Evolutionary conservation across 805 yeast species (phyloP).

Genomic region (Wickerhamomyces subpelliculosus): DNA sequence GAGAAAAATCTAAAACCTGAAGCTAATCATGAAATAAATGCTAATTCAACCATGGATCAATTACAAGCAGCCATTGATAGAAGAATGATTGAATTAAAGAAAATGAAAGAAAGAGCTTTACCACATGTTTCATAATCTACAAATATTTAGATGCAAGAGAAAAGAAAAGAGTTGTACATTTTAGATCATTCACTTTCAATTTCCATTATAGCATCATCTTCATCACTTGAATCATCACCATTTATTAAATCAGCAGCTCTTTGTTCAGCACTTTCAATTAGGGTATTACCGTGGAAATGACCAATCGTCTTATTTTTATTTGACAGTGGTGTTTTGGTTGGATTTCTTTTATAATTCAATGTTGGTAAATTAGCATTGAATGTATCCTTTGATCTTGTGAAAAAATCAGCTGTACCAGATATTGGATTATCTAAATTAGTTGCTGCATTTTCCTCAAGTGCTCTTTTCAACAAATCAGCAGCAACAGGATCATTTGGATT

Average conservation of each 20-base stretch:
- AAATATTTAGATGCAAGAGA: too few species aligned
- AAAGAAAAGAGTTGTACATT: background rate
- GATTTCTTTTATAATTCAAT: conserved; percentile 16
- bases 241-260: conserved; percentile 15
- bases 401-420: conserved; percentile 17
- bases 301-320: conserved; percentile 18
- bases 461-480: conserved; percentile 70
- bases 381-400: conserved; percentile 19
- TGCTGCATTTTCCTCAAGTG: conserved; percentile 53
- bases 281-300: conserved; percentile 4
- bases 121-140: too few species aligned
- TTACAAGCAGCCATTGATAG: too few species aligned
- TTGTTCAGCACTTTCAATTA: conserved; percentile 3
- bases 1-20: too few species aligned
- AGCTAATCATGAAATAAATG: too few species aligned
- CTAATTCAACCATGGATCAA: too few species aligned
- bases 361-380: conserved; percentile 23
- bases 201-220: conserved; percentile 50
- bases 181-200: conserved; percentile 39
- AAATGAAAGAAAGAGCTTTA: too few species aligned
- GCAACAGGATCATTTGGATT: conserved; percentile 81
- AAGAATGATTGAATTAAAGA: too few species aligned
- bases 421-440: background rate
- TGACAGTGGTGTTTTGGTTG: conserved; percentile 19
- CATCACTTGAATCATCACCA: conserved; percentile 36